phyloP scores from a whole-genome alignment of 441 rosid species.

The Biscutella laevigata region DNA sequence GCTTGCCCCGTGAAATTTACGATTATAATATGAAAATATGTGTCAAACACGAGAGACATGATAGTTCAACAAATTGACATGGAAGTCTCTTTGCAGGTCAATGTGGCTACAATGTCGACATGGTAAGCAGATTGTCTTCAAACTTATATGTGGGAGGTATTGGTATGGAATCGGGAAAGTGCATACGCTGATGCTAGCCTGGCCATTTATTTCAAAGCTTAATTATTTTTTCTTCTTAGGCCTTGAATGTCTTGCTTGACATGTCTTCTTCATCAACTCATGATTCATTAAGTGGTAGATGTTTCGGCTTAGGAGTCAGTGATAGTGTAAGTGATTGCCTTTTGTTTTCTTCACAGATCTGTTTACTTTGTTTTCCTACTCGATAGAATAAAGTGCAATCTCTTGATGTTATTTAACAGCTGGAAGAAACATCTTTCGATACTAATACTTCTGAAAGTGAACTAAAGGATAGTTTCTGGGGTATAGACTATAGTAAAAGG shows the following conservation, averaged over 20 bases:
- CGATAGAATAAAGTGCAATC: conserved; percentile 5
- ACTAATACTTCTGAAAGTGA: conserved; percentile 55
- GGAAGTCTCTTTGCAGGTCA: conserved; percentile 49
- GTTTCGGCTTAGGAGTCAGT: conserved; percentile 21
- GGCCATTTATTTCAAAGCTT: conserved; percentile 8
- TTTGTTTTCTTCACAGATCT: neutral
- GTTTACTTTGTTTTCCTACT: neutral
- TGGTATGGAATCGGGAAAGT: conserved; percentile 14
- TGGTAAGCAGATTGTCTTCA: conserved; percentile 41
- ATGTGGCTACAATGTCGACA: conserved; percentile 59
- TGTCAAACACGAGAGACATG: neutral
- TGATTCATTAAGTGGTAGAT: conserved; percentile 26
- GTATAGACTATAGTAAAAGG: conserved; percentile 43
- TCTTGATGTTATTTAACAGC: conserved; percentile 33
- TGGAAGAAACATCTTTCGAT: conserved; percentile 38
- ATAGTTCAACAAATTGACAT: conserved; percentile 15
- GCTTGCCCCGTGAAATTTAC: neutral
- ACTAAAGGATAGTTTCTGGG: conserved; percentile 55
- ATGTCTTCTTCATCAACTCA: conserved; percentile 46
- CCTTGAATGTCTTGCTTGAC: conserved; percentile 60
- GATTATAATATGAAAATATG: neutral
- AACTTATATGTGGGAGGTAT: conserved; percentile 11
- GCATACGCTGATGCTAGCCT: conserved; percentile 19
- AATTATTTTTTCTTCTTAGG: conserved; percentile 38
- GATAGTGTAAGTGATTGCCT: conserved; percentile 40